Evolutionary conservation across 768 basidiomycete species (phyloP).

Genomic region (Tulasnella sp.): DNA sequence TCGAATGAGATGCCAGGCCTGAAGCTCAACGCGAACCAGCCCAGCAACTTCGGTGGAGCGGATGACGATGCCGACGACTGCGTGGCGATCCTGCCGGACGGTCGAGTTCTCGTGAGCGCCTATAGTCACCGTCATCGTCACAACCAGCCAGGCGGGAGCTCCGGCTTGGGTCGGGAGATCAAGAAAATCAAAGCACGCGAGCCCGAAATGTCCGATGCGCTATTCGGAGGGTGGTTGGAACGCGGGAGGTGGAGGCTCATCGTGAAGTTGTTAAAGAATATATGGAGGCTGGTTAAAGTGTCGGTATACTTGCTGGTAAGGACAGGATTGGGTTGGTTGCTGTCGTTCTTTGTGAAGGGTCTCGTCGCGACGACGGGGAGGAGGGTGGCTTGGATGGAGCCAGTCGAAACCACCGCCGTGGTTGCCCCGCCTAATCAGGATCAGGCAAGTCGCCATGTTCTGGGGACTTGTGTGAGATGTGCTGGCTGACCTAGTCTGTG

Average conservation of each 20-base stretch:
- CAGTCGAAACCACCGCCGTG: neutral
- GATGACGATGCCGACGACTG: neutral
- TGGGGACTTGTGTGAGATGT: neutral
- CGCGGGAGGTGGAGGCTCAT: conserved; percentile 9
- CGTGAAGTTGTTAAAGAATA: neutral
- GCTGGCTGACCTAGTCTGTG: neutral
- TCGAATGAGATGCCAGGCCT: conserved; percentile 22
- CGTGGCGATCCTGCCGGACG: conserved; percentile 6
- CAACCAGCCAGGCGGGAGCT: neutral
- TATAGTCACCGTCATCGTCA: neutral
- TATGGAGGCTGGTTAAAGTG: neutral
- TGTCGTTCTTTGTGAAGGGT: neutral
- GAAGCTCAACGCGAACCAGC: neutral
- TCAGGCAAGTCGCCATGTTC: no score
- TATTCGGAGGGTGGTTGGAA: conserved; percentile 23
- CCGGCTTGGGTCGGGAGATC: conserved; percentile 26
- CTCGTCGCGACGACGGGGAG: neutral
- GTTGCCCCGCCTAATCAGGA: neutral
- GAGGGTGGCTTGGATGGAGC: neutral
- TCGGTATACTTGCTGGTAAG: neutral
- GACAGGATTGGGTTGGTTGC: neutral
- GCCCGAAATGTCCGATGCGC: conserved; percentile 18
- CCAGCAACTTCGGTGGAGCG: neutral
- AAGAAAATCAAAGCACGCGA: conserved; percentile 18
- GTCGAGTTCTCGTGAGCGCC: conserved; percentile 11